A percentile compares a stretch with the other conserved stretches of the same genome.
Evolutionary conservation across 306 rosid genomes (phyloP).

Genomic region (Medicago lupulina): DNA sequence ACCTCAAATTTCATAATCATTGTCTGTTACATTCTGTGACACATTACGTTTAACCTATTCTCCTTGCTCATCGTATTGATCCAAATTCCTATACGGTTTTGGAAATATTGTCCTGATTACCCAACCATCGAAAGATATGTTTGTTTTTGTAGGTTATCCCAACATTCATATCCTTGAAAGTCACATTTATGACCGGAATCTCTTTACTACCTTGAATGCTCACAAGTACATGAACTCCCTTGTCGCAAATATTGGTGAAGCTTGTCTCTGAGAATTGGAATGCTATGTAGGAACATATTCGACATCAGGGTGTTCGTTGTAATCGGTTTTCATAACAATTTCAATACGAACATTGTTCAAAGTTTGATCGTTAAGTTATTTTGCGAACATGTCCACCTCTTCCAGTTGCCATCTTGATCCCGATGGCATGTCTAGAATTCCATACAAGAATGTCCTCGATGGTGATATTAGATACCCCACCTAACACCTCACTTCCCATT

Average conservation of each 20-base stretch:
- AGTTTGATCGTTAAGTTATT: conserved; percentile 66
- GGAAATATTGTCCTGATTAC: conserved; percentile 84
- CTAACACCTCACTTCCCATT: conserved; percentile 93
- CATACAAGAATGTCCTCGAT: conserved; percentile 81
- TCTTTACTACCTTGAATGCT: conserved; percentile 81
- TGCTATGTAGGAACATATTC: conserved; percentile 69
- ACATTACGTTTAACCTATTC: conserved; percentile 65
- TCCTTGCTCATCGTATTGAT: conserved; percentile 71
- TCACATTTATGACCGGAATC: conserved; percentile 73
- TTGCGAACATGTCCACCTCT: conserved; percentile 84
- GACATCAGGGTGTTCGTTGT: conserved; percentile 83
- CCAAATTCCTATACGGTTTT: conserved; percentile 79
- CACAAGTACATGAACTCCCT: conserved; percentile 82
- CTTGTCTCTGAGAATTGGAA: conserved; percentile 73
- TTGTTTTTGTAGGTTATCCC: conserved; percentile 85
- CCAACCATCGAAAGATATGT: conserved; percentile 82
- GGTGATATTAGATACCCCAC: conserved; percentile 82
- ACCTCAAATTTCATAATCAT: conserved; percentile 81
- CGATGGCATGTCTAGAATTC: conserved; percentile 84
- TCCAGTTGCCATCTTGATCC: conserved; percentile 94
- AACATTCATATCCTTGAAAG: conserved; percentile 72
- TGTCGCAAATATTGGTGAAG: conserved; percentile 67
- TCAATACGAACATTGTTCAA: conserved; percentile 79
- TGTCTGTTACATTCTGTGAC: conserved; percentile 63
- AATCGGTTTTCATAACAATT: conserved; percentile 84